A percentile compares a stretch with the other conserved stretches of the same genome.
Evolutionary conservation across 1,139 yeast species (phyloP).

Genomic region (Debaryomyces sp.): DNA sequence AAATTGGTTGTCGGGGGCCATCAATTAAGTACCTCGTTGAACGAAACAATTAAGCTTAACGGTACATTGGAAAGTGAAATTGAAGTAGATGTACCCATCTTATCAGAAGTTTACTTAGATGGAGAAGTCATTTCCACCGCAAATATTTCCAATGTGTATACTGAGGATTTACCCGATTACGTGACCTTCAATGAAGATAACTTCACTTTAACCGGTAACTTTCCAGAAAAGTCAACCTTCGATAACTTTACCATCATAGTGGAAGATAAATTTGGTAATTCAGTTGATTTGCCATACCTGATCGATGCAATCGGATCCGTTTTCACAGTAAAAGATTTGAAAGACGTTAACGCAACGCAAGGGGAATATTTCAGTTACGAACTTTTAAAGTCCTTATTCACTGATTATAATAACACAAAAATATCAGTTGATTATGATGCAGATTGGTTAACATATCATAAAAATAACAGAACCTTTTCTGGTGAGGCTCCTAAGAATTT

Average conservation of each 20-base stretch:
- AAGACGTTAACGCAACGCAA: conserved; percentile 67
- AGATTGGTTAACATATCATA: conserved; percentile 68
- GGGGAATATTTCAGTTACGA: conserved; percentile 60
- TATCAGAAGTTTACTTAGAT: conserved; percentile 60
- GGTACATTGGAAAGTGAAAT: conserved; percentile 66
- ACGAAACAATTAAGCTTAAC: conserved; percentile 57
- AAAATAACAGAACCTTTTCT: conserved; percentile 61
- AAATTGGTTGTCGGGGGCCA: conserved; percentile 86
- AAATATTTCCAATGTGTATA: conserved; percentile 57
- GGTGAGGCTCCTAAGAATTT: conserved; percentile 72
- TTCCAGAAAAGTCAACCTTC: conserved; percentile 49
- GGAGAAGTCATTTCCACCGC: conserved; percentile 44
- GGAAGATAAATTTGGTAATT: conserved; percentile 64
- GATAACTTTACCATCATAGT: conserved; percentile 59
- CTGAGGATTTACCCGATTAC: conserved; percentile 62
- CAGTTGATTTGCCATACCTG: conserved; percentile 59
- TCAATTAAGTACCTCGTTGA: conserved; percentile 64
- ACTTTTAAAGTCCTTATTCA: conserved; percentile 55
- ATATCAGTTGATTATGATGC: conserved; percentile 50
- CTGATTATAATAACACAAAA: conserved; percentile 53
- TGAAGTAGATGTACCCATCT: conserved; percentile 61
- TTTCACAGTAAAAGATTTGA: conserved; percentile 54
- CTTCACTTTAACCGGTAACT: conserved; percentile 57
- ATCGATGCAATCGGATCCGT: conserved; percentile 50
- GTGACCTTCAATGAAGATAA: conserved; percentile 47